Percentiles rank a stretch among this genome's conserved stretches.
These are phyloP conservation scores for Saccharum officinarum DNA, from an alignment of 176 grass and related monocot genomes.

Conservation along the genomic window DNA sequence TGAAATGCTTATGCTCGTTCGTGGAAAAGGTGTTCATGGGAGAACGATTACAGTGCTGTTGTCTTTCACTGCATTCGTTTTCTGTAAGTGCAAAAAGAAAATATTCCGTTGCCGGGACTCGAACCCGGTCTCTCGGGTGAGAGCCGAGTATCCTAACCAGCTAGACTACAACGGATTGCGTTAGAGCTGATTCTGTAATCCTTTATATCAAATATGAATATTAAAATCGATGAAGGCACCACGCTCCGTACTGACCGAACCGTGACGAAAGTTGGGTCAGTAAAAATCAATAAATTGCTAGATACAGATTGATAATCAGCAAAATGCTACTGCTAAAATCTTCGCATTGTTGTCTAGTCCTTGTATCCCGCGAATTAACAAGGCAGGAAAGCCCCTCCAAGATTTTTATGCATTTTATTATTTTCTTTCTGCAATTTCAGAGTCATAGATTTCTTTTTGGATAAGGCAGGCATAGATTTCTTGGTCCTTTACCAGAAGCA, in stretches of 20 bases:
- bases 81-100: no score
- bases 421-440: background rate
- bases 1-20: background rate
- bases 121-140: conserved; percentile 71
- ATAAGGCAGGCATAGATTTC: background rate
- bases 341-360: background rate
- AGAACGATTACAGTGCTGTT: no score
- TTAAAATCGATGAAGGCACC: no score
- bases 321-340: background rate
- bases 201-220: no score
- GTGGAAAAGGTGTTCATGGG: background rate
- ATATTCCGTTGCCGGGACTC: conserved; percentile 46
- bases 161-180: conserved; percentile 52
- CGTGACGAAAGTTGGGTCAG: no score
- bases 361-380: background rate
- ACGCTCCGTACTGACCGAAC: no score
- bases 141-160: conserved; percentile 95
- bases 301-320: no score
- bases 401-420: background rate
- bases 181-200: no score
- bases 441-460: no score
- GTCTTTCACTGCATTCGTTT: background rate
- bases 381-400: background rate
- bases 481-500: background rate
- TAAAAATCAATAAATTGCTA: no score